phyloP scores from a whole-genome alignment of 176 grass and related monocot genomes.

The Eleusine indica region DNA sequence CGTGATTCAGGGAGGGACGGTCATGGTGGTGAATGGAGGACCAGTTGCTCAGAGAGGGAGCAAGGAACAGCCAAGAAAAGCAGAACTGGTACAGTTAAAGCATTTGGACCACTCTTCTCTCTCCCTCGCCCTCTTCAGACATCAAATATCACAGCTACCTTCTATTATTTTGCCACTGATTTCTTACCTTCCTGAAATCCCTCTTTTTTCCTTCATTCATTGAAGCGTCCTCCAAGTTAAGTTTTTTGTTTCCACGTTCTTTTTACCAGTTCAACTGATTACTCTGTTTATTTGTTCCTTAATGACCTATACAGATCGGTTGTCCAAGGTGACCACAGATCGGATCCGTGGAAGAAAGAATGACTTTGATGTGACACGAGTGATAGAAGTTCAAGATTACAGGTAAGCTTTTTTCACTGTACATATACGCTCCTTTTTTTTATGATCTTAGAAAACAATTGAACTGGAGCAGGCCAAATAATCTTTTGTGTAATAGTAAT shows the following conservation, averaged over 20 bases:
- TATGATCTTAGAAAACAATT: not conserved
- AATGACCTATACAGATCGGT: conserved; percentile 18
- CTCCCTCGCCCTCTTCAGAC: conserved; percentile 18
- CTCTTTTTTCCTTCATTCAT: conserved; percentile 38
- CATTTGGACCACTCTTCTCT: conserved; percentile 46
- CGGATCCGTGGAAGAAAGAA: conserved; percentile 48
- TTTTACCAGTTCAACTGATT: not conserved
- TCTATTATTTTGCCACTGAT: conserved; percentile 21
- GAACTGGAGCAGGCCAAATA: not conserved
- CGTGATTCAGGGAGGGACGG: conserved; percentile 46
- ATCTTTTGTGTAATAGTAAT: not conserved
- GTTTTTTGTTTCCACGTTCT: not conserved
- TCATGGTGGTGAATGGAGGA: conserved; percentile 57
- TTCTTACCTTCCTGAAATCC: conserved; percentile 23
- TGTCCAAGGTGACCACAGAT: conserved; percentile 35
- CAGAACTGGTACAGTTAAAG: conserved; percentile 87
- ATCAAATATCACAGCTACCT: conserved; percentile 51
- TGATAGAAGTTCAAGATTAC: conserved; percentile 81
- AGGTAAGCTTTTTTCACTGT: conserved; percentile 41
- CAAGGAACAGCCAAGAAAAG: conserved; percentile 81
- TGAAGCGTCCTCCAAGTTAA: conserved; percentile 6
- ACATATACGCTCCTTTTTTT: not conserved
- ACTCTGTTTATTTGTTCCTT: not conserved
- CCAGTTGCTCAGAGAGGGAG: conserved; percentile 83
- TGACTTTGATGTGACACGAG: conserved; percentile 48